A percentile compares a stretch with the other conserved stretches of the same genome.
Conservation (phyloP, 352 stramenopile species). For the Thalassiosira hispida region DNA sequence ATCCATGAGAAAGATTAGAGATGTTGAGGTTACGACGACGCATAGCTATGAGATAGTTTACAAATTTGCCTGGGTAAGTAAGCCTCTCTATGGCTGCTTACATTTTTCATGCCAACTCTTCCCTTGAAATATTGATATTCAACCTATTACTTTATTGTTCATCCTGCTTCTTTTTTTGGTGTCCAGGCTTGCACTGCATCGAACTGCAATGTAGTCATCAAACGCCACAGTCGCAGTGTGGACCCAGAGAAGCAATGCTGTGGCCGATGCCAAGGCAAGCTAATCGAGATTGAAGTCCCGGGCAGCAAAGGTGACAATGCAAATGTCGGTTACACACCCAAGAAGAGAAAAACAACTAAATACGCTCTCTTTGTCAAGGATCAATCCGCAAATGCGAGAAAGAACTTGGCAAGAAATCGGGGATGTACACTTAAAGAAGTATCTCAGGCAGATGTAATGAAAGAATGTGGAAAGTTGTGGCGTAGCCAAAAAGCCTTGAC, state of each 20-base stretch:
- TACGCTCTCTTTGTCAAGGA: conserved; percentile 77
- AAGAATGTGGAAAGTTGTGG: conserved; percentile 73
- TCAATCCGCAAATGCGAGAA: conserved; percentile 51
- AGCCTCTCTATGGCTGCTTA: neutral
- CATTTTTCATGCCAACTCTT: too few relatives aligned
- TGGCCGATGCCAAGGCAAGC: conserved; percentile 63
- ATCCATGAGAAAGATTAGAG: conserved; percentile 67
- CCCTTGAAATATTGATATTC: too few relatives aligned
- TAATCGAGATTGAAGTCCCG: conserved; percentile 75
- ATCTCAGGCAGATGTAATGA: conserved; percentile 75
- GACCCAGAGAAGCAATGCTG: conserved; percentile 67
- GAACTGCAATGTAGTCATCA: conserved; percentile 59
- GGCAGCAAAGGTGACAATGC: conserved; percentile 24
- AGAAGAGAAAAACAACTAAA: conserved; percentile 54
- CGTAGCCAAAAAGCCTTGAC: conserved; percentile 42
- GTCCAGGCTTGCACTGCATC: conserved; percentile 54
- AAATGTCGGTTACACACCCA: conserved; percentile 47
- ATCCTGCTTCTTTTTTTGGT: neutral
- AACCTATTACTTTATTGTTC: conserved; percentile 1
- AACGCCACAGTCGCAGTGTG: conserved; percentile 75
- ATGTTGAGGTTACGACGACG: conserved; percentile 81
- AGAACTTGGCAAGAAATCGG: conserved; percentile 33
- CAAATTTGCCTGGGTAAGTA: conserved; percentile 79
- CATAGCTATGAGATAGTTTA: conserved; percentile 85
- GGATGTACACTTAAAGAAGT: conserved; percentile 46